phyloP scores from a whole-genome alignment of 2,329 filamentous ascomycete genomes.

The Penicillium brasilianum region DNA sequence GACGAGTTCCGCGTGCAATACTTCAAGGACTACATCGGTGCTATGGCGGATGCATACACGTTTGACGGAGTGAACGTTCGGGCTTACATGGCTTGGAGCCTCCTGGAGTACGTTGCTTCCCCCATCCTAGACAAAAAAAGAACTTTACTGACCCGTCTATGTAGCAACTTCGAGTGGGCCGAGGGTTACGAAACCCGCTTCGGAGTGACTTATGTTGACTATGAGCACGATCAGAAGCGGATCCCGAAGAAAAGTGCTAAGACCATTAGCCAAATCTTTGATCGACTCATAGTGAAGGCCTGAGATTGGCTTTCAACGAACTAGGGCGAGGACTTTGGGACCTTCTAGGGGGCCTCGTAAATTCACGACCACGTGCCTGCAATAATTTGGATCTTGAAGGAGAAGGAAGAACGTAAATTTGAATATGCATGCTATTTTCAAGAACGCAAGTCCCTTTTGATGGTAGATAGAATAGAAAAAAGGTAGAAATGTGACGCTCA shows the following conservation, averaged over 20 bases:
- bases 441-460: neutral
- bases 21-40: conserved; percentile 76
- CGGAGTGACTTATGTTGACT: conserved; percentile 83
- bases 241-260: conserved; percentile 83
- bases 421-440: conserved; percentile 7
- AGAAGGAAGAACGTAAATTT: conserved; percentile 4
- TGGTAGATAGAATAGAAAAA: conserved; percentile 6
- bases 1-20: conserved; percentile 84
- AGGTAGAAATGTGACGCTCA: conserved; percentile 1
- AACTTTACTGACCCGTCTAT: conserved; percentile 10
- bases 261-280: conserved; percentile 72
- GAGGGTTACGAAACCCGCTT: conserved; percentile 88
- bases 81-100: conserved; percentile 84
- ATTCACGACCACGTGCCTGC: neutral
- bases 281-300: conserved; percentile 69
- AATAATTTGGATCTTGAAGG: neutral
- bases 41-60: conserved; percentile 73
- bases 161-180: conserved; percentile 85
- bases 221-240: conserved; percentile 76
- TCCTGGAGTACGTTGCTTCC: conserved; percentile 67
- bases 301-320: conserved; percentile 28
- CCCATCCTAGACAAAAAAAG: neutral
- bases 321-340: neutral
- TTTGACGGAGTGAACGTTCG: conserved; percentile 78
- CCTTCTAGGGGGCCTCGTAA: neutral